Percentiles rank a stretch among this genome's conserved stretches.
Evolutionary conservation across 768 basidiomycete genomes (phyloP).

Genomic region (Cantharellus anzutake): DNA sequence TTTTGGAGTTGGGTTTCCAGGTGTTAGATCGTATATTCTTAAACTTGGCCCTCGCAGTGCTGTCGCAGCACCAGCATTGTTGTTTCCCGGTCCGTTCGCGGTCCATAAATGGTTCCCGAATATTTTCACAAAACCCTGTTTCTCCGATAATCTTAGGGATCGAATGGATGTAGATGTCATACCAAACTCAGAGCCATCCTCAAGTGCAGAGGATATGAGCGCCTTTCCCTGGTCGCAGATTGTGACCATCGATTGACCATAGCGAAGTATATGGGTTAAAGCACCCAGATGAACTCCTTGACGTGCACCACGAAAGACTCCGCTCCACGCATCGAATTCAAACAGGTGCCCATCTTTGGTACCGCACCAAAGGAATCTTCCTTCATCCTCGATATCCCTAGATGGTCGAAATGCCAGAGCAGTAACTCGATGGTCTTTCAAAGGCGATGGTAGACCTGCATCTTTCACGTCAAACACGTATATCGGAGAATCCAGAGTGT

Average conservation of each 20-base stretch:
- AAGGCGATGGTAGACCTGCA: conserved; percentile 25
- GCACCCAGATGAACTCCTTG: conserved; percentile 42
- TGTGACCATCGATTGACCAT: conserved; percentile 50
- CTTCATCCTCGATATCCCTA: conserved; percentile 27
- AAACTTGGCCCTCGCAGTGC: conserved; percentile 44
- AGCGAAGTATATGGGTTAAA: conserved; percentile 56
- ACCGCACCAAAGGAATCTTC: conserved; percentile 62
- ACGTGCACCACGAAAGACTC: conserved; percentile 36
- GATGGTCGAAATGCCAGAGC: conserved; percentile 60
- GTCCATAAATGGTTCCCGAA: conserved; percentile 74
- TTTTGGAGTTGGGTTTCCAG: conserved; percentile 5
- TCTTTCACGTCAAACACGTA: conserved; percentile 44
- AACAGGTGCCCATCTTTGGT: conserved; percentile 78
- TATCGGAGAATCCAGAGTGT: conserved; percentile 10
- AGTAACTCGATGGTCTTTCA: conserved; percentile 49
- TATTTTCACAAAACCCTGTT: conserved; percentile 59
- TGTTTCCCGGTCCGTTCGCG: conserved; percentile 23
- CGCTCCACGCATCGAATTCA: conserved; percentile 58
- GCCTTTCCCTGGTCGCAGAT: conserved; percentile 77
- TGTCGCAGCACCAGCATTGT: conserved; percentile 1
- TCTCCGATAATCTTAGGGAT: conserved; percentile 42
- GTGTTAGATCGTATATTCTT: conserved; percentile 51
- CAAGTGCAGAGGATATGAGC: conserved; percentile 33
- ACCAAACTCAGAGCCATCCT: background rate
- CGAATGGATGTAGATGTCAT: conserved; percentile 30